phyloP scores from a whole-genome alignment of 768 basidiomycete species.

The Mycena sanguinolenta region DNA sequence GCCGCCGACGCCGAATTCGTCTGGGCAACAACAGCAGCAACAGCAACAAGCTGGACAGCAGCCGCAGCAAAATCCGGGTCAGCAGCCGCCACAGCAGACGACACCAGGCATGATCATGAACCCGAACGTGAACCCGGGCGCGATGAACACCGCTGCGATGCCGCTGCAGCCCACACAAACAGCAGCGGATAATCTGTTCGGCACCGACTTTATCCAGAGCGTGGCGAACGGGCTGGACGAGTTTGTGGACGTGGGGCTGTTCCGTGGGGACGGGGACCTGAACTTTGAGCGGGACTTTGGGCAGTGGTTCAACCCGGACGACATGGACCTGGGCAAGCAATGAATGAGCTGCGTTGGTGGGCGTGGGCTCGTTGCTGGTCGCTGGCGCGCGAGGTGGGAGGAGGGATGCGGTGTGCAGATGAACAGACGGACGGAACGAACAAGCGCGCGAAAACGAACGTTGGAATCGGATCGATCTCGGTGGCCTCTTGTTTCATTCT shows the following conservation, averaged over 20 bases:
- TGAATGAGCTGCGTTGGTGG: slow-evolving; percentile 12
- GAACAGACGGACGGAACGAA: slow-evolving; percentile 20
- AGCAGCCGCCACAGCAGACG: slow-evolving; percentile 21
- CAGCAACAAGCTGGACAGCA: slow-evolving; percentile 26
- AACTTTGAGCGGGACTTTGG: slow-evolving; percentile 83
- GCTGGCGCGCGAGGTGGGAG: not conserved
- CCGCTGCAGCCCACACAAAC: slow-evolving; percentile 30
- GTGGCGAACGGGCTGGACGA: slow-evolving; percentile 57
- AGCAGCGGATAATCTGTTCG: slow-evolving; percentile 41
- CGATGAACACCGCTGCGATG: slow-evolving; percentile 35
- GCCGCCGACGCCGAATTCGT: slow-evolving; percentile 46
- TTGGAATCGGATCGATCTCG: slow-evolving; percentile 24
- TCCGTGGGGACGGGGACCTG: slow-evolving; percentile 62
- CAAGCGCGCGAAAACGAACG: slow-evolving; percentile 16
- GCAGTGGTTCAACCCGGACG: slow-evolving; percentile 80
- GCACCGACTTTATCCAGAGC: slow-evolving; percentile 61
- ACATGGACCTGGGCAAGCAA: slow-evolving; percentile 48
- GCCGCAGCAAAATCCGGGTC: slow-evolving; percentile 37
- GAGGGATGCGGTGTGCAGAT: not conserved
- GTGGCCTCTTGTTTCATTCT: slow-evolving; percentile 25
- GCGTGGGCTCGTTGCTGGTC: not conserved
- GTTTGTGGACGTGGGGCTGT: slow-evolving; percentile 54
- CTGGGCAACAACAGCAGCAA: slow-evolving; percentile 36
- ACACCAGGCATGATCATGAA: slow-evolving; percentile 47
- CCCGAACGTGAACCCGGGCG: slow-evolving; percentile 32